Evolutionary conservation across 495 filamentous ascomycete genomes (phyloP).

Genomic region (Penicillium psychrofluorescens): DNA sequence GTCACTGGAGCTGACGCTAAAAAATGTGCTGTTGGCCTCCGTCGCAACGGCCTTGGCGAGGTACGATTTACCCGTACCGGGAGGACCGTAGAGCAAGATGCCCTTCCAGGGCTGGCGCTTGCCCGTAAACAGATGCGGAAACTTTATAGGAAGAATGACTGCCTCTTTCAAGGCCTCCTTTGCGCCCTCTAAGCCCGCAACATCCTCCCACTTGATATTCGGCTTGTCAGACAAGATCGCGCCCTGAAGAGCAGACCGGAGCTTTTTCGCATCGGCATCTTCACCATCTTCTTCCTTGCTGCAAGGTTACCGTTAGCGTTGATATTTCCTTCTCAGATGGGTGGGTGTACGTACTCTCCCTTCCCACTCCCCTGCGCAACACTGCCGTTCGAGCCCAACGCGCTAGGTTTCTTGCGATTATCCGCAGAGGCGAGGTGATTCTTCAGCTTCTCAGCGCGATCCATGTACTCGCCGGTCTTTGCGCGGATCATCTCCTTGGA

Average conservation of each 20-base stretch:
- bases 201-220: conserved; percentile 95
- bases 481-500: conserved; percentile 94
- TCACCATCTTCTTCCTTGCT: conserved; percentile 55
- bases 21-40: conserved; percentile 99
- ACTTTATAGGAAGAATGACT: conserved; percentile 94
- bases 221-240: conserved; percentile 93
- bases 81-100: conserved; percentile 91
- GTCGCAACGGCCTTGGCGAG: conserved; percentile 96
- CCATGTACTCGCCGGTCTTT: conserved; percentile 95
- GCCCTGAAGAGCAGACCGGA: conserved; percentile 80
- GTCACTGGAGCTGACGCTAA: conserved; percentile 95
- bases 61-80: conserved; percentile 95
- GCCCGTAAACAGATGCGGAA: conserved; percentile 93
- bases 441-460: conserved; percentile 95
- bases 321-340: too few species aligned
- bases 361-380: conserved; percentile 63
- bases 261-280: conserved; percentile 91
- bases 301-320: background rate
- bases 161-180: conserved; percentile 98
- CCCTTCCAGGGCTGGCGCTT: conserved; percentile 98
- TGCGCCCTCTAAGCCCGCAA: conserved; percentile 88
- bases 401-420: conserved; percentile 66
- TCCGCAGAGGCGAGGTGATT: conserved; percentile 73
- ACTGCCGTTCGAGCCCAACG: conserved; percentile 79
- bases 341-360: conserved; percentile 43